Percentiles rank a stretch among this genome's conserved stretches.
These are phyloP conservation scores for Aspergillus melleus DNA, from an alignment of 2,329 filamentous ascomycete species.

Conservation along the genomic window DNA sequence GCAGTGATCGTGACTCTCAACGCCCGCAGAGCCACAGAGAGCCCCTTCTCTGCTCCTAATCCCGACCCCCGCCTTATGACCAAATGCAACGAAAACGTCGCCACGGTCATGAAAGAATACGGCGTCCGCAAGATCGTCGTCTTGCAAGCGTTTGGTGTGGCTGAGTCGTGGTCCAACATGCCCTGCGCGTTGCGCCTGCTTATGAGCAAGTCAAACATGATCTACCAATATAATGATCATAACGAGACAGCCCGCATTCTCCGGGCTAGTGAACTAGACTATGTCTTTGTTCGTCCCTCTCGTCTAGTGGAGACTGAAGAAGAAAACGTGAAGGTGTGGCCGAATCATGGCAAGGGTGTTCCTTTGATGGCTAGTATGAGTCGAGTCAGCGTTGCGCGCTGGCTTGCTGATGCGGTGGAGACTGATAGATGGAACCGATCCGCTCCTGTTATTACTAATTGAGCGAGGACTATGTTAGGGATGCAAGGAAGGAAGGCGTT, in stretches of 20 bases:
- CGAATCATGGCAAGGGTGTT: constrained; percentile 45
- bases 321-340: constrained; percentile 40
- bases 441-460: constrained; percentile 52
- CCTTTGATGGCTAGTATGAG: constrained; percentile 41
- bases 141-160: constrained; percentile 54
- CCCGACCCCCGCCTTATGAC: constrained; percentile 51
- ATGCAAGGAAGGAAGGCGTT: background rate
- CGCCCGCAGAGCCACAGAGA: constrained; percentile 48
- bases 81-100: constrained; percentile 40
- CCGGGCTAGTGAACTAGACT: constrained; percentile 36
- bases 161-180: constrained; percentile 46
- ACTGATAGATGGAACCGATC: constrained; percentile 43
- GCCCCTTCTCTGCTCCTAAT: constrained; percentile 49
- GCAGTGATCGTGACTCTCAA: constrained; percentile 53
- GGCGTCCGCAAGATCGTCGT: constrained; percentile 47
- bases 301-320: constrained; percentile 45
- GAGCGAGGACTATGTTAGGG: background rate
- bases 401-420: constrained; percentile 48
- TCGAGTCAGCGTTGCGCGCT: constrained; percentile 47
- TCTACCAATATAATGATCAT: constrained; percentile 50
- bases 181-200: constrained; percentile 45
- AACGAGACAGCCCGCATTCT: constrained; percentile 47
- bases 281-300: constrained; percentile 48
- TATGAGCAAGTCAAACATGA: constrained; percentile 52
- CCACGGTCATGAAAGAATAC: constrained; percentile 40